Evolutionary conservation across 2,329 filamentous ascomycete genomes (phyloP).

Genomic region (Fulvia fulva): DNA sequence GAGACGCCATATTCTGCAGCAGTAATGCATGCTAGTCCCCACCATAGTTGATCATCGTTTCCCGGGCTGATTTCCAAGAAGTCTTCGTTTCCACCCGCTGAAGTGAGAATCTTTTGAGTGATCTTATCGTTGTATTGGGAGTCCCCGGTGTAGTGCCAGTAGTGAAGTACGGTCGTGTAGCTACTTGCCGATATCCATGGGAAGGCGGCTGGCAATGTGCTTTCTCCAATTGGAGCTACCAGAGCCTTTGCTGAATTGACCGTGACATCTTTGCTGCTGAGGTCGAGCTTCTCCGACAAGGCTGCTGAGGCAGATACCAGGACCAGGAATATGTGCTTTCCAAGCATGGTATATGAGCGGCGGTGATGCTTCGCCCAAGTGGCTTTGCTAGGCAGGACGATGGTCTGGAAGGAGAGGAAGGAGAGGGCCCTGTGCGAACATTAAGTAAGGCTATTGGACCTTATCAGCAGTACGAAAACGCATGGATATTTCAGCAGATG

Average conservation of each 20-base stretch:
- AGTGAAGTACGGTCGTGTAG: slow-evolving; percentile 60
- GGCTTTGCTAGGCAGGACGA: not conserved
- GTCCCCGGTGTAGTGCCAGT: slow-evolving; percentile 63
- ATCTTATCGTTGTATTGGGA: slow-evolving; percentile 57
- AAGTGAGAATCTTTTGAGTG: slow-evolving; percentile 57
- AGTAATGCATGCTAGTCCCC: slow-evolving; percentile 74
- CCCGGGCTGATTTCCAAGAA: slow-evolving; percentile 50
- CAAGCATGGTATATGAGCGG: not conserved
- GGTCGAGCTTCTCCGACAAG: not conserved
- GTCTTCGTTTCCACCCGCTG: slow-evolving; percentile 56
- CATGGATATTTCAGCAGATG: too few relatives aligned
- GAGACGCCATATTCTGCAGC: slow-evolving; percentile 71
- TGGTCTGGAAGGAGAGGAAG: not conserved
- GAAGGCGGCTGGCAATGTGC: not conserved
- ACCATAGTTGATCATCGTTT: slow-evolving; percentile 64
- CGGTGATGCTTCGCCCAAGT: not conserved
- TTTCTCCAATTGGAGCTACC: not conserved
- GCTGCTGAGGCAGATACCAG: not conserved
- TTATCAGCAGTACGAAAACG: not conserved
- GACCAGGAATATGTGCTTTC: not conserved
- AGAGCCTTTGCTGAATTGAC: not conserved
- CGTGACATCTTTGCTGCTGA: not conserved
- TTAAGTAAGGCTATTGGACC: not conserved
- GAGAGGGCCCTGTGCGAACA: not conserved
- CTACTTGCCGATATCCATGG: not conserved